Conservation (phyloP, 345 rosid genomes). For the Eucalyptus caleyi region DNA sequence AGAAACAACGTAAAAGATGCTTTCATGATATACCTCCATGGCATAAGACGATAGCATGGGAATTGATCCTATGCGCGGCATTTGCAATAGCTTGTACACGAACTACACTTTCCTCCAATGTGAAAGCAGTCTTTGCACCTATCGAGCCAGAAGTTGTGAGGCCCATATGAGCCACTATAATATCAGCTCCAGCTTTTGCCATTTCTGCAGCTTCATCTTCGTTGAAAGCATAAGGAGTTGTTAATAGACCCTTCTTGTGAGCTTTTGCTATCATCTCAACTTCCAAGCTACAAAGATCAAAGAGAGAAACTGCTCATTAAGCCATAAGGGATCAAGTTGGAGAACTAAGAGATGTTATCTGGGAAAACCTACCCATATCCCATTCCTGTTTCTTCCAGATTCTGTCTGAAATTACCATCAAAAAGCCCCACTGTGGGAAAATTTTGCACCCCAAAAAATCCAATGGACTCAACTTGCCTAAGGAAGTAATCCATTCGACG, state of each 20-base stretch:
- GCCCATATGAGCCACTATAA: conserved; percentile 97
- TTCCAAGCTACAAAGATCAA: conserved; percentile 40
- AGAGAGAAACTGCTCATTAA: not conserved
- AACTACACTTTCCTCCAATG: conserved; percentile 66
- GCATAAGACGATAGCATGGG: conserved; percentile 57
- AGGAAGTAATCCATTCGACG: conserved; percentile 79
- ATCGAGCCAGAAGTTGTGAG: conserved; percentile 81
- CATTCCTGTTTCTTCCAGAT: conserved; percentile 98
- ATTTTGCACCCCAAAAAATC: conserved; percentile 88
- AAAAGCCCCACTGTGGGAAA: conserved; percentile 96
- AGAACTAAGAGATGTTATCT: not conserved
- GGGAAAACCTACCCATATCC: conserved; percentile 62
- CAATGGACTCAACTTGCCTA: conserved; percentile 78
- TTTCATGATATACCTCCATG: conserved; percentile 59
- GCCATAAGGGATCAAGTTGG: not conserved
- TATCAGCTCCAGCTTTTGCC: conserved; percentile 94
- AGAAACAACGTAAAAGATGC: not conserved
- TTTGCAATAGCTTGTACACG: conserved; percentile 82
- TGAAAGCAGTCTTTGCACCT: conserved; percentile 80
- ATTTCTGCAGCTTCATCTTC: conserved; percentile 62
- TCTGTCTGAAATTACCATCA: conserved; percentile 89
- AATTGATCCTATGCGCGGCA: conserved; percentile 59
- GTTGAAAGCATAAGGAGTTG: conserved; percentile 88
- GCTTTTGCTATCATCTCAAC: conserved; percentile 84
- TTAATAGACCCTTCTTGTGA: conserved; percentile 77